Conservation (phyloP, 352 stramenopile species). For the Pythium folliculosum region DNA sequence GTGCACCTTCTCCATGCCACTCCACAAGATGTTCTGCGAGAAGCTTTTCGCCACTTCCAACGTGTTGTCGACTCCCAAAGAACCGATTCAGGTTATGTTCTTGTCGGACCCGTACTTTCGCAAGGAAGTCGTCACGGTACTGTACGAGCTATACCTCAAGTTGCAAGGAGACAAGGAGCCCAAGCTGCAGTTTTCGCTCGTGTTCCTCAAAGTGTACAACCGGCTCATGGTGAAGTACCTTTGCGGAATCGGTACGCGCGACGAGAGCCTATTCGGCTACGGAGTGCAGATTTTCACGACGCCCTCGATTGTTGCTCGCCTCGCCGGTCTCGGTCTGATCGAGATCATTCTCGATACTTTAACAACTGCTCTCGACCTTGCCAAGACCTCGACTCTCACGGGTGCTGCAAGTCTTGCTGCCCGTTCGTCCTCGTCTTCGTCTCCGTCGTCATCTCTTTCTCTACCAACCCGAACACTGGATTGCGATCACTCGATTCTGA, state of each 20-base stretch:
- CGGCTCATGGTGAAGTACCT: slow-evolving; percentile 89
- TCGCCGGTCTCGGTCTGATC: slow-evolving; percentile 60
- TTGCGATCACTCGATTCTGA: slow-evolving; percentile 89
- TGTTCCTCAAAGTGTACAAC: slow-evolving; percentile 86
- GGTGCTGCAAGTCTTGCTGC: slow-evolving; percentile 30
- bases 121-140: slow-evolving; percentile 88
- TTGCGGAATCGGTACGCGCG: slow-evolving; percentile 85
- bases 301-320: slow-evolving; percentile 80
- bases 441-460: slow-evolving; percentile 26
- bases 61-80: slow-evolving; percentile 40
- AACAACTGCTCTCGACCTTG: slow-evolving; percentile 71
- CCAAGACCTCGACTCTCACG: slow-evolving; percentile 45
- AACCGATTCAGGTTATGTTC: slow-evolving; percentile 90
- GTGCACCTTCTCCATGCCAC: slow-evolving; percentile 55
- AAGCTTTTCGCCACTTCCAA: slow-evolving; percentile 62
- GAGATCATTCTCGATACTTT: slow-evolving; percentile 82
- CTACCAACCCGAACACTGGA: slow-evolving; percentile 68
- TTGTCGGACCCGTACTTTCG: slow-evolving; percentile 94
- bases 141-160: slow-evolving; percentile 95
- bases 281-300: slow-evolving; percentile 95
- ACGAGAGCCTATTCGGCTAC: slow-evolving; percentile 91
- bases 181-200: slow-evolving; percentile 92
- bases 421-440: slow-evolving; percentile 22
- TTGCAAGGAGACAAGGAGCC: slow-evolving; percentile 94
- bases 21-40: slow-evolving; percentile 67